Evolutionary conservation across 2,329 filamentous ascomycete genomes (phyloP).

Genomic region (Arthrinium puccinioides): DNA sequence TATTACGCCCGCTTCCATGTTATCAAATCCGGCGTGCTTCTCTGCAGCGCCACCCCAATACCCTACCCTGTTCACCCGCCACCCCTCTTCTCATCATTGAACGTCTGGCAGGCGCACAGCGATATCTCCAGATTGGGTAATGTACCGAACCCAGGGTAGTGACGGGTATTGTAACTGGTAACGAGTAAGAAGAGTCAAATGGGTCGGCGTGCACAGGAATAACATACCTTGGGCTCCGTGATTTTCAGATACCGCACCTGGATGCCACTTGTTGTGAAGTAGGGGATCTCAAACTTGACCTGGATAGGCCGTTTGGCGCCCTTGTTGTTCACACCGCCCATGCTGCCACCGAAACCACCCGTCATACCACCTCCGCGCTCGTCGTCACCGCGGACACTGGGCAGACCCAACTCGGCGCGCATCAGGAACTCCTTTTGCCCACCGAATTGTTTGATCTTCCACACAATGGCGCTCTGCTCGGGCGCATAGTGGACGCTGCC

Average conservation of each 20-base stretch:
- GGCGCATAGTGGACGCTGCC: slow-evolving; percentile 96
- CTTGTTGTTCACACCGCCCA: slow-evolving; percentile 88
- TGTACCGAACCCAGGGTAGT: slow-evolving; percentile 95
- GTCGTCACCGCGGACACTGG: slow-evolving; percentile 90
- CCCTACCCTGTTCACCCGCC: neutral
- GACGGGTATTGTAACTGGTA: slow-evolving; percentile 91
- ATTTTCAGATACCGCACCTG: slow-evolving; percentile 99
- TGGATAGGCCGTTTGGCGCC: slow-evolving; percentile 90
- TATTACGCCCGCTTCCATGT: neutral
- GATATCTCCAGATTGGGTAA: slow-evolving; percentile 96
- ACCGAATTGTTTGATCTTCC: slow-evolving; percentile 99
- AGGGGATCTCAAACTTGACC: slow-evolving; percentile 99
- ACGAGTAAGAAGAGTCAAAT: neutral
- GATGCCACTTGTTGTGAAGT: slow-evolving; percentile 98
- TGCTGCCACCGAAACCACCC: slow-evolving; percentile 91
- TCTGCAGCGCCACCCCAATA: too few species aligned
- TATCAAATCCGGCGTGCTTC: neutral
- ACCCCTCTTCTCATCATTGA: neutral
- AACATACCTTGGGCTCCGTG: slow-evolving; percentile 90
- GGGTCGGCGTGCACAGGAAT: neutral
- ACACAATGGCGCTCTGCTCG: slow-evolving; percentile 94
- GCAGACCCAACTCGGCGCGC: slow-evolving; percentile 90
- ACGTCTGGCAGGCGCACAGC: slow-evolving; percentile 90
- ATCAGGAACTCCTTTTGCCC: slow-evolving; percentile 98
- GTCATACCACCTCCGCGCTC: slow-evolving; percentile 97